A percentile compares a stretch with the other conserved stretches of the same genome.
These are phyloP conservation scores for Keqinozyma sinolaborantium DNA, from an alignment of 1,139 yeast genomes.

Conservation along the genomic window DNA sequence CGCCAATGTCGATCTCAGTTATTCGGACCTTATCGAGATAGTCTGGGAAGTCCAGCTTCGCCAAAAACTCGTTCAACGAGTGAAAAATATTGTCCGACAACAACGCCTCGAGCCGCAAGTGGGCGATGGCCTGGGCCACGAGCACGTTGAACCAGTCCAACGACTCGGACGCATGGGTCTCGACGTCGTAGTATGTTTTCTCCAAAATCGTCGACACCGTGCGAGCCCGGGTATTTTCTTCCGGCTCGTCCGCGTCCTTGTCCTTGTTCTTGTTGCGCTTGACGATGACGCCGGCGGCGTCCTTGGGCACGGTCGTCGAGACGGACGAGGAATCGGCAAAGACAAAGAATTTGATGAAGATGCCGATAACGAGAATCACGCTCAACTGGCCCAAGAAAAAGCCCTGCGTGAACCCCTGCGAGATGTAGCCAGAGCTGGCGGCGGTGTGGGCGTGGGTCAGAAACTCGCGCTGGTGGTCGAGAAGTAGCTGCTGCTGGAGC, in stretches of 20 bases:
- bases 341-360: conserved; percentile 82
- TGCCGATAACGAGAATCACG: conserved; percentile 67
- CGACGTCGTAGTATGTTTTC: conserved; percentile 89
- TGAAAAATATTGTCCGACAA: conserved; percentile 80
- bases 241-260: conserved; percentile 20
- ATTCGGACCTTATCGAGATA: conserved; percentile 75
- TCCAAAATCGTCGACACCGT: conserved; percentile 57
- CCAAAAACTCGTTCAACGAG: conserved; percentile 58
- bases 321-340: conserved; percentile 67
- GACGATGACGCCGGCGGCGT: conserved; percentile 37
- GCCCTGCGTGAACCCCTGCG: conserved; percentile 76
- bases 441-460: conserved; percentile 14
- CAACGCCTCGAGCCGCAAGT: conserved; percentile 82
- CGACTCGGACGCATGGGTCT: conserved; percentile 83
- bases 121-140: conserved; percentile 86
- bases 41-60: conserved; percentile 61
- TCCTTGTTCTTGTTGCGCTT: conserved; percentile 29
- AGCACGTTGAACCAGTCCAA: conserved; percentile 96
- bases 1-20: conserved; percentile 89
- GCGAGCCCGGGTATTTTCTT: conserved; percentile 10
- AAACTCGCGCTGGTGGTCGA: conserved; percentile 27
- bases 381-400: conserved; percentile 80
- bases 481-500: conserved; percentile 29
- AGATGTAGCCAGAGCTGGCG: conserved; percentile 9
- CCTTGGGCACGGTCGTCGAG: conserved; percentile 24